Base-by-base conservation (phyloP, 2,329 filamentous ascomycete genomes). In the Neocucurbitaria cava region DNA sequence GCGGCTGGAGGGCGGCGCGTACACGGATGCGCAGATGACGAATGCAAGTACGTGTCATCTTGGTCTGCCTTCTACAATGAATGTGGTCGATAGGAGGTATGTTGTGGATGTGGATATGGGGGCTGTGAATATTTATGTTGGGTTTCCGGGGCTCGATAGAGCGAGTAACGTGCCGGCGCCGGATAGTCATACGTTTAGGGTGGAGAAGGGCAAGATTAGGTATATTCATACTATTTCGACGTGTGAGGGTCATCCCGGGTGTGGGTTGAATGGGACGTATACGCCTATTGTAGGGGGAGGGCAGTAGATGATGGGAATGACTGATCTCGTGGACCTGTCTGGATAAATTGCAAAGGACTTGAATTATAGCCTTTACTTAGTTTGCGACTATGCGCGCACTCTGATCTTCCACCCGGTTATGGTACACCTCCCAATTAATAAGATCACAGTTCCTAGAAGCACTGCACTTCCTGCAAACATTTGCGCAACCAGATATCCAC, bases 401-500 rank as follows among this genome's bases (percentile, higher is more conserved):
- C 54, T 66, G 2, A 73, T 31, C 17, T 36, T 62, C 51, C 52
- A 68, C 5, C 74, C 74, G 3, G 72, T 75, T 23, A 71, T 68
- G 13, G 61, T 62, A 5, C 68, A 31, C 36, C 74, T 59, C 4
- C 67, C 72, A 38, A 64, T 42, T 1, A 74, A 51, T n/a, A 77
- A 45, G 10, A 72, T 59, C 21, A 65, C 48, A 13, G 60, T 66
- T 5, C 73, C 74, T 13, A 70, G 23, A 1, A 71, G 33, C 24
- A 77, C 61, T 11, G 71, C 65, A 15, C 52, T 66, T 5, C 68
- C 74, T 2, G 62, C 71, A 56, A 73, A 82, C 6, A 81, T 67
- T 49, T 82, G 79, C 17, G 79, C 80, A 20, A 69, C 66, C 2
- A 81, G 51, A 65, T 81, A 83, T 1, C 66, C 64, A 0, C 79